A percentile compares a stretch with the other conserved stretches of the same genome.
phyloP scores from a whole-genome alignment of 805 yeast genomes.

The Ascoidea tarda region DNA sequence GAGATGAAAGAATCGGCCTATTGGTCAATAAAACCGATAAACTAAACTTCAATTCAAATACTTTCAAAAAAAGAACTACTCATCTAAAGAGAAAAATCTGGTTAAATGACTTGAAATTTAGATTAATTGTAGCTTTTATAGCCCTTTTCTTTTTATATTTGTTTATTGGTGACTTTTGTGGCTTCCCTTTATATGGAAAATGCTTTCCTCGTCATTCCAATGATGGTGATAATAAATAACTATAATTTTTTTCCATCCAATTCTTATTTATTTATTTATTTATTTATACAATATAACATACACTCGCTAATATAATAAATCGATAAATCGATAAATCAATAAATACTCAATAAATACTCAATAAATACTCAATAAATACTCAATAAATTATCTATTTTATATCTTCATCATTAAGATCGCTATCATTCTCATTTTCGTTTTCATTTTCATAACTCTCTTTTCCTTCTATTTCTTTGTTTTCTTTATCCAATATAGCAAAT shows the following conservation, averaged over 20 bases:
- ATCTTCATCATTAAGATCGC: not conserved
- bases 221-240: constrained; percentile 3
- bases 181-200: constrained; percentile 30
- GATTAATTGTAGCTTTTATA: constrained; percentile 10
- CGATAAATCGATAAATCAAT: no score
- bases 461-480: not conserved
- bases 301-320: no score
- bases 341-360: no score
- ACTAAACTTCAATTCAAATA: constrained; percentile 42
- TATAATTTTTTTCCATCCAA: not conserved
- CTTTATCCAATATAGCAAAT: not conserved
- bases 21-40: constrained; percentile 63
- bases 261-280: no score
- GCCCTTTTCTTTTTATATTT: constrained; percentile 25
- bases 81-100: constrained; percentile 45
- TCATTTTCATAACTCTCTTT: not conserved
- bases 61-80: constrained; percentile 50
- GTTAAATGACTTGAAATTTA: constrained; percentile 35
- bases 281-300: no score
- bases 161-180: constrained; percentile 34
- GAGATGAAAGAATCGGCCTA: constrained; percentile 55
- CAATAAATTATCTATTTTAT: no score
- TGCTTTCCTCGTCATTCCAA: constrained; percentile 23
- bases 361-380: no score
- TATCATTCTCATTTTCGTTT: not conserved